phyloP scores from a whole-genome alignment of 306 rosid genomes.

The Quercus ilex region DNA sequence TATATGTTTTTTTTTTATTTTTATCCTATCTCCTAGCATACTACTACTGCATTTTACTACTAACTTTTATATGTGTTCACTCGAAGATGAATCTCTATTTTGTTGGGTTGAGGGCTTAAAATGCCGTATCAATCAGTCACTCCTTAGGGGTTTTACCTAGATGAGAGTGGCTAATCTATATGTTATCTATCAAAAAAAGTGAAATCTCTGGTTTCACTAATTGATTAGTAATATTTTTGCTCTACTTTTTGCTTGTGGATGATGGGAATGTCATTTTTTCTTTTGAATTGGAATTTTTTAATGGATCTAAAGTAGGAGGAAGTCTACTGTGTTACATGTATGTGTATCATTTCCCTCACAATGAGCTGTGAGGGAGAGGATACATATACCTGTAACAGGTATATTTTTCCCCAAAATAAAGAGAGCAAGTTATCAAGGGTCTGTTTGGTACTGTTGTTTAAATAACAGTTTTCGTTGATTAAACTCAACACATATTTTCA shows the following conservation, averaged over 20 bases:
- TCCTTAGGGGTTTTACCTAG: constrained; percentile 7
- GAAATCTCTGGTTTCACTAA: neutral
- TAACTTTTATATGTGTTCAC: neutral
- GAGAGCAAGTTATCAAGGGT: no score
- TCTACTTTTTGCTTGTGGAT: neutral
- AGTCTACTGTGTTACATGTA: no score
- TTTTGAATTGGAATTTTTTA: no score
- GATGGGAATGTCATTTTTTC: neutral
- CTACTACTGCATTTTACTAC: neutral
- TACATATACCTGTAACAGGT: no score
- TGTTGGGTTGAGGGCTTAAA: neutral
- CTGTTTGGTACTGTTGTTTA: no score
- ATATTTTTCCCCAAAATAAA: no score
- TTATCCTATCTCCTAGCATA: neutral
- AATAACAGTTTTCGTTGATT: no score
- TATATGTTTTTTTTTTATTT: neutral
- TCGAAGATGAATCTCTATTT: neutral
- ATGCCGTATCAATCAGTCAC: neutral
- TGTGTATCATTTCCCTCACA: no score
- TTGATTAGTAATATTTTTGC: neutral
- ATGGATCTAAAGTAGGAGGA: no score
- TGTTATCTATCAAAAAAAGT: neutral
- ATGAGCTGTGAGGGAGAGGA: no score
- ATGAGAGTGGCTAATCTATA: constrained; percentile 22
- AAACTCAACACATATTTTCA: no score